Evolutionary conservation across 805 yeast species (phyloP).

Genomic region (Myxozyma vanderwaltii): DNA sequence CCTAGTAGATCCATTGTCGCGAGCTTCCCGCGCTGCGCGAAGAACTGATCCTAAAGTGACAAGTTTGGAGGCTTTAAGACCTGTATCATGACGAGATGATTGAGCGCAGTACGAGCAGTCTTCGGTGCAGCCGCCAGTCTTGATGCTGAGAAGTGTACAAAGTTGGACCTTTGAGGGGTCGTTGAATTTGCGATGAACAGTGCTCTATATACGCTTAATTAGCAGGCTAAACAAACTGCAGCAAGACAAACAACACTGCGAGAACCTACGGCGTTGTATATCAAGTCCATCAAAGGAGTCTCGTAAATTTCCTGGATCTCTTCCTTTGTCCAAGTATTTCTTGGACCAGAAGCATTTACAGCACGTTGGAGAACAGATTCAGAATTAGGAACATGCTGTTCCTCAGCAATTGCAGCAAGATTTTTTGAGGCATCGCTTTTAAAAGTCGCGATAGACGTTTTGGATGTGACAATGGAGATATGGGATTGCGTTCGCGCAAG

Average conservation of each 20-base stretch:
- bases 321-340: slow-evolving; percentile 57
- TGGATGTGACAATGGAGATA: no score
- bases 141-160: slow-evolving; percentile 73
- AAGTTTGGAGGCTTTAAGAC: slow-evolving; percentile 68
- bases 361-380: slow-evolving; percentile 15
- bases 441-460: slow-evolving; percentile 6
- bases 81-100: slow-evolving; percentile 68
- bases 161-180: slow-evolving; percentile 71
- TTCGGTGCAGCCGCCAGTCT: slow-evolving; percentile 80
- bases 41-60: slow-evolving; percentile 63
- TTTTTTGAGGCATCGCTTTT: slow-evolving; percentile 9
- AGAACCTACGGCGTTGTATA: slow-evolving; percentile 51
- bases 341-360: slow-evolving; percentile 15
- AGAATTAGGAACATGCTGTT: not conserved
- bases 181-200: slow-evolving; percentile 62
- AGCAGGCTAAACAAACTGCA: no score
- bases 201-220: no score
- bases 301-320: slow-evolving; percentile 63
- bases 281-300: slow-evolving; percentile 65
- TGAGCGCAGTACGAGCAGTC: slow-evolving; percentile 84
- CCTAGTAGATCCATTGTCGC: slow-evolving; percentile 70
- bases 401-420: slow-evolving; percentile 11
- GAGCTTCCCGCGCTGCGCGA: slow-evolving; percentile 64
- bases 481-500: no score
- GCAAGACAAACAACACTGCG: no score